Percentiles rank a stretch among this genome's conserved stretches.
These are phyloP conservation scores for Phlyctochytrium arcticum DNA, from an alignment of 192 early-diverging fungal genomes.

Conservation along the genomic window DNA sequence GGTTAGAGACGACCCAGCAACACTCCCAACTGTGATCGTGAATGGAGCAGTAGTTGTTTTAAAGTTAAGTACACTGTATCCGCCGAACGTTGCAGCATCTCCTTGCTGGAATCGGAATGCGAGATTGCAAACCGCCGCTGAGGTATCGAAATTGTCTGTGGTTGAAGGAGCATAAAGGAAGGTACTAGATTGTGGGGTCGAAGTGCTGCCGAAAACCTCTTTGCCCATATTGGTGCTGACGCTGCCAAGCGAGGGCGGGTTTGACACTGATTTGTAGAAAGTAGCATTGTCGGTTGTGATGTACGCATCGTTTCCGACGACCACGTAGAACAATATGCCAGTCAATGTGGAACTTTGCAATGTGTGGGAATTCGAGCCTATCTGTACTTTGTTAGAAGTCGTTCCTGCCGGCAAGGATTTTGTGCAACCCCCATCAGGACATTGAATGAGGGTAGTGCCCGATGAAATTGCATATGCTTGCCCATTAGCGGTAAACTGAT, in stretches of 20 bases:
- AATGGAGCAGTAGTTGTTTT: neutral
- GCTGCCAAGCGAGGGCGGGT: neutral
- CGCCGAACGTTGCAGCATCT: neutral
- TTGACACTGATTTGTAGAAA: neutral
- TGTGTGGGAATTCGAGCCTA: neutral
- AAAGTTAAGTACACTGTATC: neutral
- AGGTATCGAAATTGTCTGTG: neutral
- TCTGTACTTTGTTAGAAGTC: neutral
- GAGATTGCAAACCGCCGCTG: neutral
- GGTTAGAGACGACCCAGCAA: too few relatives aligned
- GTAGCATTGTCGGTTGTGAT: neutral
- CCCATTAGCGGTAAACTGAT: neutral
- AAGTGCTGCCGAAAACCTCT: neutral
- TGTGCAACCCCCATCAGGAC: slow-evolving; percentile 1
- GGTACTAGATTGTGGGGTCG: neutral
- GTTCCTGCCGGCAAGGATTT: neutral
- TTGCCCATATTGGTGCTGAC: neutral
- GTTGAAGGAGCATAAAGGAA: neutral
- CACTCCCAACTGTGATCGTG: neutral
- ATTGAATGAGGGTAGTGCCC: neutral
- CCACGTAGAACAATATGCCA: neutral
- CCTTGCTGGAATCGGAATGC: neutral
- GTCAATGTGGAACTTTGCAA: neutral
- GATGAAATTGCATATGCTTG: neutral
- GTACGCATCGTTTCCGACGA: neutral